Evolutionary conservation across 2,329 filamentous ascomycete species (phyloP).

Genomic region (Epichloe gansuensis): DNA sequence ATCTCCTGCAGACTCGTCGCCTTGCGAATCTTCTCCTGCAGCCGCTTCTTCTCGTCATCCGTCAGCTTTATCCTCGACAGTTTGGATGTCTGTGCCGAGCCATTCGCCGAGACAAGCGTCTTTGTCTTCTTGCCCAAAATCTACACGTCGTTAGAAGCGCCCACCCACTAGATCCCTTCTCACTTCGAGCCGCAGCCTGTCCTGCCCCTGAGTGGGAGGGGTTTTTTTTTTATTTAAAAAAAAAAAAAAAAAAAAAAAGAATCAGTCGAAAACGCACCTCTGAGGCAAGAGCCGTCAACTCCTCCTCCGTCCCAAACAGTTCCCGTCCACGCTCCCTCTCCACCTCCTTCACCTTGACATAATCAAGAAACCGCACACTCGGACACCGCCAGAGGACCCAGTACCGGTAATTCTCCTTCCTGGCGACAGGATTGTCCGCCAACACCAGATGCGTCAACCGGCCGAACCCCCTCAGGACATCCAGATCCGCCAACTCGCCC

Average conservation of each 20-base stretch:
- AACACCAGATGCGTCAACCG: slow-evolving; percentile 69
- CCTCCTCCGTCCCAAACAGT: slow-evolving; percentile 68
- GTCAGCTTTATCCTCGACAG: slow-evolving; percentile 73
- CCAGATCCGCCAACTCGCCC: slow-evolving; percentile 73
- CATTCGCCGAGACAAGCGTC: slow-evolving; percentile 43
- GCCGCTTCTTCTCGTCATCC: slow-evolving; percentile 71
- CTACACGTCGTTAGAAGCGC: slow-evolving; percentile 22
- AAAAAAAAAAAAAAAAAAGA: not conserved
- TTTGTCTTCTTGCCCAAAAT: slow-evolving; percentile 78
- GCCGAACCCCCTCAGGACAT: slow-evolving; percentile 58
- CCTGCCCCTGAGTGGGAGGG: too few species aligned
- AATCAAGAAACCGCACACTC: slow-evolving; percentile 80
- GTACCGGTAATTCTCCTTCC: slow-evolving; percentile 89
- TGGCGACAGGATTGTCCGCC: slow-evolving; percentile 77
- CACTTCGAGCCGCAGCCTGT: too few species aligned
- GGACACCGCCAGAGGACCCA: slow-evolving; percentile 86
- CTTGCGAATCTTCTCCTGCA: slow-evolving; percentile 78
- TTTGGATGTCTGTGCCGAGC: slow-evolving; percentile 38
- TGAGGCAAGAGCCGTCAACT: slow-evolving; percentile 68
- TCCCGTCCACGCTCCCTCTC: slow-evolving; percentile 66
- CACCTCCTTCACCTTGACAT: slow-evolving; percentile 74
- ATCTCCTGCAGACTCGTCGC: slow-evolving; percentile 88
- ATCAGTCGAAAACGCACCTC: slow-evolving; percentile 33
- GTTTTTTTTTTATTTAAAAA: too few species aligned
- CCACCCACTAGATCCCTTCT: too few species aligned